Percentiles rank a stretch among this genome's conserved stretches.
phyloP scores from a whole-genome alignment of 208 protist genomes.

The Trypanosoma melophagium region DNA sequence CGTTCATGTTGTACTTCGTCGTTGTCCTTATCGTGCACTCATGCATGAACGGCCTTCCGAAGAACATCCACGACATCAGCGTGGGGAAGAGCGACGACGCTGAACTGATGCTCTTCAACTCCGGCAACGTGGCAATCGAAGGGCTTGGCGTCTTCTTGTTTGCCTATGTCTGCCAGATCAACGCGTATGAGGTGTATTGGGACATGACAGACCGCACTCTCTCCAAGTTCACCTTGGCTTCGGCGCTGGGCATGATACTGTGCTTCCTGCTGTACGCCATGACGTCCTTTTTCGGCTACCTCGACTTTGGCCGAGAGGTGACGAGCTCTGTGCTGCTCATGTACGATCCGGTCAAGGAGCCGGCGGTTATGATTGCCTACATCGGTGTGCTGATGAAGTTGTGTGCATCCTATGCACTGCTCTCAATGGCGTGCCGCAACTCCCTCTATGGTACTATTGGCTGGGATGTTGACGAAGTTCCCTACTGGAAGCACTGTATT shows the following conservation, averaged over 20 bases:
- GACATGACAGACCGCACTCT: constrained; percentile 32
- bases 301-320: constrained; percentile 57
- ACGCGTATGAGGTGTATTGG: constrained; percentile 38
- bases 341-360: constrained; percentile 57
- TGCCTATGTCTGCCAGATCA: constrained; percentile 39
- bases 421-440: constrained; percentile 56
- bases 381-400: constrained; percentile 68
- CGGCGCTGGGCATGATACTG: constrained; percentile 33
- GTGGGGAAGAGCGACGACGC: constrained; percentile 26
- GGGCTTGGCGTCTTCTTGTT: constrained; percentile 38
- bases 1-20: constrained; percentile 29
- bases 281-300: constrained; percentile 62
- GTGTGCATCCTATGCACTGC: constrained; percentile 49
- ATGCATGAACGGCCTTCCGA: constrained; percentile 8
- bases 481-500: constrained; percentile 62
- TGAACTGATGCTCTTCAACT: constrained; percentile 4
- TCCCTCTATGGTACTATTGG: constrained; percentile 49
- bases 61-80: constrained; percentile 1
- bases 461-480: constrained; percentile 45
- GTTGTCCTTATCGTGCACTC: constrained; percentile 26
- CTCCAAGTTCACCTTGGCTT: constrained; percentile 9
- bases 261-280: constrained; percentile 66
- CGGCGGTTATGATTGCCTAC: constrained; percentile 66
- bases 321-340: constrained; percentile 46
- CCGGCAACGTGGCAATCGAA: constrained; percentile 21